These are phyloP conservation scores for Fistulinella prunicolor DNA, from an alignment of 768 basidiomycete genomes.

Conservation along the genomic window DNA sequence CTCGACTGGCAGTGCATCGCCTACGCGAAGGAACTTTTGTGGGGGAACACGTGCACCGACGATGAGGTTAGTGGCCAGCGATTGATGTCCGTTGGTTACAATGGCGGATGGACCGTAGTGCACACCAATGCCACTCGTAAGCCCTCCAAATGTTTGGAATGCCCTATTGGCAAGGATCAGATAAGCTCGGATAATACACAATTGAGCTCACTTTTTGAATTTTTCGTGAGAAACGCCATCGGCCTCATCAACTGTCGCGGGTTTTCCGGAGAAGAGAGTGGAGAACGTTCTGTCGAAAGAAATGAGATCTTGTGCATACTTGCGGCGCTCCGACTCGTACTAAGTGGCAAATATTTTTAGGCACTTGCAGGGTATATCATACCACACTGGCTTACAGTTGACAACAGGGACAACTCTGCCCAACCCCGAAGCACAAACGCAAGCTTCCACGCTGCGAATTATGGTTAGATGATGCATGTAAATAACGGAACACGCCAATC, in stretches of 20 bases:
- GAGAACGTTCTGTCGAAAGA: conserved; percentile 51
- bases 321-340: conserved; percentile 53
- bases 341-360: conserved; percentile 11
- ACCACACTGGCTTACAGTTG: conserved; percentile 43
- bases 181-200: background rate
- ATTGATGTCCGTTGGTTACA: conserved; percentile 34
- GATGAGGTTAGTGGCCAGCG: conserved; percentile 37
- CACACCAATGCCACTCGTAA: conserved; percentile 47
- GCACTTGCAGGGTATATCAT: no score
- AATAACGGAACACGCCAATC: background rate
- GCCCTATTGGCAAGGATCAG: conserved; percentile 23
- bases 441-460: conserved; percentile 47
- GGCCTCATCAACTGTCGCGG: conserved; percentile 34
- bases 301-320: conserved; percentile 53
- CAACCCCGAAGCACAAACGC: conserved; percentile 45
- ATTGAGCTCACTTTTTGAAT: conserved; percentile 39
- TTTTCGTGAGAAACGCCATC: conserved; percentile 38
- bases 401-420: conserved; percentile 43
- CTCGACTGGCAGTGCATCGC: conserved; percentile 46
- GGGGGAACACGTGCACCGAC: conserved; percentile 51
- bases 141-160: conserved; percentile 43
- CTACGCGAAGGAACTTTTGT: conserved; percentile 45
- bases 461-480: background rate
- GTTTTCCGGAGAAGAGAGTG: conserved; percentile 54
- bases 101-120: conserved; percentile 45